Evolutionary conservation across 495 filamentous ascomycete genomes (phyloP).

Genomic region (Aspergillus taichungensis): DNA sequence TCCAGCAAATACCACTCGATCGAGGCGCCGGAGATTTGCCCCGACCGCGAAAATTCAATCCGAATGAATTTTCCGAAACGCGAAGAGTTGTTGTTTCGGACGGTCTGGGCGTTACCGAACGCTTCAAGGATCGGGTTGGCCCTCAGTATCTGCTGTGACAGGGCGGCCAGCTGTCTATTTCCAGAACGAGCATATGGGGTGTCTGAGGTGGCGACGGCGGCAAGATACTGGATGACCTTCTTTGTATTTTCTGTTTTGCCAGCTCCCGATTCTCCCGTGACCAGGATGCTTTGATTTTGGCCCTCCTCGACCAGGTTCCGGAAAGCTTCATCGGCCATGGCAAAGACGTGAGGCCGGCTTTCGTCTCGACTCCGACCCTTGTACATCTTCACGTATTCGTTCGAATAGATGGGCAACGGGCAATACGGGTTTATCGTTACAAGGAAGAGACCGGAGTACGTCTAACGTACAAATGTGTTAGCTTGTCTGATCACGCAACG

Average conservation of each 20-base stretch:
- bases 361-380: slow-evolving; percentile 83
- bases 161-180: slow-evolving; percentile 62
- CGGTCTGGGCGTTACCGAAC: slow-evolving; percentile 97
- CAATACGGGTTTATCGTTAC: slow-evolving; percentile 98
- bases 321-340: slow-evolving; percentile 97
- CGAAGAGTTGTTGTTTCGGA: slow-evolving; percentile 97
- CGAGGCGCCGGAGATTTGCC: slow-evolving; percentile 90
- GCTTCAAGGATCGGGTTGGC: slow-evolving; percentile 98
- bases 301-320: slow-evolving; percentile 92
- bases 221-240: slow-evolving; percentile 98
- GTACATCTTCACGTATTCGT: slow-evolving; percentile 96
- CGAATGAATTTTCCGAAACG: slow-evolving; percentile 98
- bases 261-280: slow-evolving; percentile 97
- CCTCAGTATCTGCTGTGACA: slow-evolving; percentile 94
- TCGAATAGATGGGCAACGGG: slow-evolving; percentile 86
- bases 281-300: slow-evolving; percentile 93
- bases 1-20: slow-evolving; percentile 99
- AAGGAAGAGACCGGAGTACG: slow-evolving; percentile 94
- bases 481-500: neutral
- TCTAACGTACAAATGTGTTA: slow-evolving; percentile 35
- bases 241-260: slow-evolving; percentile 99
- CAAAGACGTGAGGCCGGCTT: slow-evolving; percentile 94
- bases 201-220: slow-evolving; percentile 82
- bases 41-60: slow-evolving; percentile 85
- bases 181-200: slow-evolving; percentile 55